A percentile compares a stretch with the other conserved stretches of the same genome.
These are phyloP conservation scores for Aspergillus transmontanensis DNA, from an alignment of 2,329 filamentous ascomycete species.

Conservation along the genomic window DNA sequence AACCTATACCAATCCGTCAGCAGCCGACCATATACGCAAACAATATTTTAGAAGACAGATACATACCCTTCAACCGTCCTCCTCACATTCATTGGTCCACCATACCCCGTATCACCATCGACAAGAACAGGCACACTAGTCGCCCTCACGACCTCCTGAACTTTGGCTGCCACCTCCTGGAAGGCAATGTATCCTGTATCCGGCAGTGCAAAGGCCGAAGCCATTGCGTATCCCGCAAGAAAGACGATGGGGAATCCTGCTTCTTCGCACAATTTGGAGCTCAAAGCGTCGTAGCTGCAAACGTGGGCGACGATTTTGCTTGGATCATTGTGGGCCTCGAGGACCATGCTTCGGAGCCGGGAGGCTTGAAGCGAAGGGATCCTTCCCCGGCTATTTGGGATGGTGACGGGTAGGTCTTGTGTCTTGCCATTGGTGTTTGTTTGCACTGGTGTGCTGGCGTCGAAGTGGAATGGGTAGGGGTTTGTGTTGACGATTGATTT, in stretches of 20 bases:
- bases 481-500: not conserved
- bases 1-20: conserved; percentile 22
- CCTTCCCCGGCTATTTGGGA: conserved; percentile 38
- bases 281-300: conserved; percentile 50
- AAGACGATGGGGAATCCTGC: conserved; percentile 52
- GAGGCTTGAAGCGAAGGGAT: conserved; percentile 46
- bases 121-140: conserved; percentile 47
- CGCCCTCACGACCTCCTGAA: conserved; percentile 26
- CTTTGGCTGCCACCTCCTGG: conserved; percentile 36
- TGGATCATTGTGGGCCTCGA: conserved; percentile 44
- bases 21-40: no score
- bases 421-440: not conserved
- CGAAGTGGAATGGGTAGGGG: conserved; percentile 17
- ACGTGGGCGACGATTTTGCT: conserved; percentile 49
- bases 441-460: not conserved
- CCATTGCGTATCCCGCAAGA: conserved; percentile 47
- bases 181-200: conserved; percentile 56
- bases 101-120: conserved; percentile 54
- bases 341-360: conserved; percentile 26
- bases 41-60: no score
- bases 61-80: conserved; percentile 43
- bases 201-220: conserved; percentile 45
- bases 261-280: conserved; percentile 49
- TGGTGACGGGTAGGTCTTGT: not conserved
- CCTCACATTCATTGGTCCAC: conserved; percentile 51